Conservation (phyloP, 768 basidiomycete species). For the Trametes punicea region DNA sequence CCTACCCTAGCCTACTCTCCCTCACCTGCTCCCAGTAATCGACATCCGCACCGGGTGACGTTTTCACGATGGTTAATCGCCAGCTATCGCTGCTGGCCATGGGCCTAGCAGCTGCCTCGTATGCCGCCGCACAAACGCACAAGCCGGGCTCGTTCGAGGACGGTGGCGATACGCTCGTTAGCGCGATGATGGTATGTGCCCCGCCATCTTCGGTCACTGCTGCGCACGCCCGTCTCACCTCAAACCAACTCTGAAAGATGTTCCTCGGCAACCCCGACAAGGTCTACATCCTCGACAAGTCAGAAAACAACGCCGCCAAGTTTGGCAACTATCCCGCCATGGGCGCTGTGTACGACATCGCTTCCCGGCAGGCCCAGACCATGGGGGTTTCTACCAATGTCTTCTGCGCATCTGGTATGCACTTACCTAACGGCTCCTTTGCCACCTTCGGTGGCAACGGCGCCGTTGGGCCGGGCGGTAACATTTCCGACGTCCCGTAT, state of each 20-base stretch:
- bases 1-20: neutral
- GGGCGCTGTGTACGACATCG: conserved; percentile 72
- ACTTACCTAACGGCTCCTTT: conserved; percentile 76
- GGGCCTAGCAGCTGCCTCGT: conserved; percentile 38
- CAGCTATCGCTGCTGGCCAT: conserved; percentile 41
- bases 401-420: conserved; percentile 83
- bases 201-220: neutral
- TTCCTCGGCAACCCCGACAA: conserved; percentile 77
- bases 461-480: conserved; percentile 65
- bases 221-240: conserved; percentile 1
- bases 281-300: conserved; percentile 92
- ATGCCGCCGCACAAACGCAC: conserved; percentile 19
- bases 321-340: conserved; percentile 72
- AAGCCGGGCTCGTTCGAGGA: conserved; percentile 31
- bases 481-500: conserved; percentile 44
- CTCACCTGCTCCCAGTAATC: conserved; percentile 8
- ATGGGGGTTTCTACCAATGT: conserved; percentile 75
- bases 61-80: conserved; percentile 14
- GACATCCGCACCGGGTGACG: conserved; percentile 1
- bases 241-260: conserved; percentile 43
- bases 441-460: conserved; percentile 76
- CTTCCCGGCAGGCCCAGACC: conserved; percentile 49
- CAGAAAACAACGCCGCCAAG: conserved; percentile 66
- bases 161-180: conserved; percentile 41
- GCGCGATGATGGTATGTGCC: conserved; percentile 51